Conservation (phyloP, 257 asterid genomes). For the Anisodus acutangulus region DNA sequence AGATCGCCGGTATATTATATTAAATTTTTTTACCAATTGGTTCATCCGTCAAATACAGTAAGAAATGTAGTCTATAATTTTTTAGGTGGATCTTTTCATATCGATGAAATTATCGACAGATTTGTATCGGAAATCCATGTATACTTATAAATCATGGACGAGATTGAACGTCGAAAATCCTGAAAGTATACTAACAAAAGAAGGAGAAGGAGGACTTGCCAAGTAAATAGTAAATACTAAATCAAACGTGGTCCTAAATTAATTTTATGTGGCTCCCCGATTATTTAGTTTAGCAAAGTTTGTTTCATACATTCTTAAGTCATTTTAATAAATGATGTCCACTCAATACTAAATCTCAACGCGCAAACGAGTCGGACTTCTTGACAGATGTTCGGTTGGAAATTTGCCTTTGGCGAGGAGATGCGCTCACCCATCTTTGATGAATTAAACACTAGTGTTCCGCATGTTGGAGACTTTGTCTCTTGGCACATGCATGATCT, state of each 20-base stretch:
- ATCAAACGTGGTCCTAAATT: constrained; percentile 11
- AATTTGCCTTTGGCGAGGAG: no score
- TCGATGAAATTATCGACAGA: not conserved
- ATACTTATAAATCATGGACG: not conserved
- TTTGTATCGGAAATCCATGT: not conserved
- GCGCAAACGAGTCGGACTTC: not conserved
- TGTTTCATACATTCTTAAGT: not conserved
- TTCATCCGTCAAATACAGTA: no score
- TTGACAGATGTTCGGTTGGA: not conserved
- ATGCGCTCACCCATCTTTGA: no score
- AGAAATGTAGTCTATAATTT: not conserved
- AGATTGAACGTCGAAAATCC: not conserved
- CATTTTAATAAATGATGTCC: not conserved
- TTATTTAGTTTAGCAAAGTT: not conserved
- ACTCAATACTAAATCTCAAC: not conserved
- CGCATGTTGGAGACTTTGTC: no score
- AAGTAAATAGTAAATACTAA: not conserved
- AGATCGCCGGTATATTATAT: no score
- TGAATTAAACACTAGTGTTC: no score
- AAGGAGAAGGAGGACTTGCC: no score
- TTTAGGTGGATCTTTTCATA: not conserved
- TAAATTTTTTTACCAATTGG: no score
- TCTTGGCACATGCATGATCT: no score
- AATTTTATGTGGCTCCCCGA: not conserved
- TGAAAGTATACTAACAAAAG: not conserved